These are phyloP conservation scores for Fagopyrum tataricum DNA, from an alignment of 148 eudicot species.

Conservation along the genomic window DNA sequence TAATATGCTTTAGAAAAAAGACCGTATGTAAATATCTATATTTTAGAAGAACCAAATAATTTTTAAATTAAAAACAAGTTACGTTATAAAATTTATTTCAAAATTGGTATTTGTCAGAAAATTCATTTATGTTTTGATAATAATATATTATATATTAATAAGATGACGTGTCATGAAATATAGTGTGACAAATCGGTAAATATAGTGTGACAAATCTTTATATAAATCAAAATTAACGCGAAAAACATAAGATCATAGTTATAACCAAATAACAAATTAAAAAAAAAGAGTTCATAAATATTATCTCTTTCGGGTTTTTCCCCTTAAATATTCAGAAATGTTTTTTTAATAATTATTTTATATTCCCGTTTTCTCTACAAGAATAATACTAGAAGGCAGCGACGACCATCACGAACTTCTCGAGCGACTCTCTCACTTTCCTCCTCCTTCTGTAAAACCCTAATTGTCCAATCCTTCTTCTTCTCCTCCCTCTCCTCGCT, in stretches of 20 bases:
- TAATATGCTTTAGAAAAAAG: no score
- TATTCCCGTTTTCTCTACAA: slow-evolving; percentile 10
- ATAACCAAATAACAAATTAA: no score
- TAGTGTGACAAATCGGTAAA: no score
- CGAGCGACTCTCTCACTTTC: slow-evolving; percentile 16
- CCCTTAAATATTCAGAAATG: background rate
- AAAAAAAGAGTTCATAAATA: background rate
- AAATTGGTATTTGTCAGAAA: no score
- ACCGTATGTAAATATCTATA: no score
- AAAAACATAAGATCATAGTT: background rate
- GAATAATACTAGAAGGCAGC: slow-evolving; percentile 10
- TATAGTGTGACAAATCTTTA: no score
- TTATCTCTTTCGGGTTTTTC: background rate
- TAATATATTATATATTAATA: no score
- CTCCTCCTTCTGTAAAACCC: slow-evolving; percentile 43
- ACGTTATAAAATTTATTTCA: no score
- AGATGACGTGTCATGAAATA: no score
- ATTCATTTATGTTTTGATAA: no score
- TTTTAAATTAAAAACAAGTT: no score
- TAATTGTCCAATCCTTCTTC: slow-evolving; percentile 31
- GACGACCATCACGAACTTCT: slow-evolving; percentile 14
- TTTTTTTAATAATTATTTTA: background rate
- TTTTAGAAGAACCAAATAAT: no score
- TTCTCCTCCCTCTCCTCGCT: slow-evolving; percentile 6
- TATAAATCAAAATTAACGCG: slow-evolving; percentile 3